A percentile compares a stretch with the other conserved stretches of the same genome.
These are phyloP conservation scores for Setaria viridis DNA, from an alignment of 202 grass and related monocot genomes.

Conservation along the genomic window DNA sequence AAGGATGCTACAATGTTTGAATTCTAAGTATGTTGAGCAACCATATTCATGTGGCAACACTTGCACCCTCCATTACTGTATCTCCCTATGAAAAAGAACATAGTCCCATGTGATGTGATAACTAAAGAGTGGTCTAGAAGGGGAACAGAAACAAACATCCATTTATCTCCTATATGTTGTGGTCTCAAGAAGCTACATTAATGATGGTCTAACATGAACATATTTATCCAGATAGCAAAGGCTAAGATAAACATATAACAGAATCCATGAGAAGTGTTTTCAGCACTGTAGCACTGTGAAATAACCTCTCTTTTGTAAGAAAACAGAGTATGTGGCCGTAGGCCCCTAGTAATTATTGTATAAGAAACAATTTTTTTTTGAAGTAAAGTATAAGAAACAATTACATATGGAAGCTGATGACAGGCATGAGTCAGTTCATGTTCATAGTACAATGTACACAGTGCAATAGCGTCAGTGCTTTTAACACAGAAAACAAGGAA, in stretches of 20 bases:
- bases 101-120: not conserved
- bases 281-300: not conserved
- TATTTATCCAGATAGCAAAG: slow-evolving; percentile 15
- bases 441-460: slow-evolving; percentile 5
- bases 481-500: not conserved
- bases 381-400: slow-evolving; percentile 2
- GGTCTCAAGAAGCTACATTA: slow-evolving; percentile 27
- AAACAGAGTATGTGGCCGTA: not conserved
- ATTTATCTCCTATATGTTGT: not conserved
- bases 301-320: slow-evolving; percentile 22
- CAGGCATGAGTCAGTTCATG: slow-evolving; percentile 14
- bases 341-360: not conserved
- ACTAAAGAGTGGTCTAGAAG: slow-evolving; percentile 7
- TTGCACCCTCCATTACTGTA: not conserved
- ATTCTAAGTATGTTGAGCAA: not conserved
- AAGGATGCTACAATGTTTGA: not conserved
- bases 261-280: not conserved
- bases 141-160: slow-evolving; percentile 17
- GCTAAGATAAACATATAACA: not conserved
- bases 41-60: not conserved
- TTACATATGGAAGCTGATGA: slow-evolving; percentile 1
- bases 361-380: not conserved
- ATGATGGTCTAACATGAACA: not conserved
- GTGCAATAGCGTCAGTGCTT: not conserved
- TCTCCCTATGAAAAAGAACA: not conserved